Evolutionary conservation across 139 green algal genomes (phyloP), one percentile per base, ranked within the genome.

Genomic region (Pleodorina starrii): DNA sequence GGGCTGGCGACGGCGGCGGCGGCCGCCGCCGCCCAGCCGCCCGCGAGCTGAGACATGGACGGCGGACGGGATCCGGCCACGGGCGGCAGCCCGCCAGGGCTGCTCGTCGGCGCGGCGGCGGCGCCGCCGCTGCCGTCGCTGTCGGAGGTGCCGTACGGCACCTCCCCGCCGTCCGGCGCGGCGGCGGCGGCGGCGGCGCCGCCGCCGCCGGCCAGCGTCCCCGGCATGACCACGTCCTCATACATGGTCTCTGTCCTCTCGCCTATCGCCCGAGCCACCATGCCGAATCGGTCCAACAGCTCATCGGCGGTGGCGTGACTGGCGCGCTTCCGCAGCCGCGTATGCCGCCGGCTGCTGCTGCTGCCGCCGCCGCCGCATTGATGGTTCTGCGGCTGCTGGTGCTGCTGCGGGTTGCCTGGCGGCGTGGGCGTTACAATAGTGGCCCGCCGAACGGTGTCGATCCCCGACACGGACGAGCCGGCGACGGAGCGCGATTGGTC

Each of bases 191-290:
- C 73, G 27, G 2, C 73, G 27, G 9, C 43, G 44, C 29, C 44
- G 44, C 32, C 43, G 46, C 29, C 35, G 14, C 35, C 14, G 25
- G 27, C n/a, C 36, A 73, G 23, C 19, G 51, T 11, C 5, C 40
- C 51, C 16, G 78, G 78, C 51, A 73, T 85, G 11, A 85, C 78
- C 21, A 85, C 19, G 50, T 85, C 78, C 51, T 85, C 78, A 21
- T 84, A 59, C 29, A 42, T 5, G 1, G 76, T 21, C n/a, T 84
- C 48, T 9, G 75, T 66, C 21, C 48, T n/a, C 51, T 69, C 48
- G 23, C 78, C 51, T 29, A 85, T 35, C 36, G 36, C 25, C 5
- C 78, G 54, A 27, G 57, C 38, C 40, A 68, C 44, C 7, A 86
- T 57, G 7, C 79, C 79, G 12, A 86, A 59, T 38, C 40, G 32